Conservation (phyloP, 1,284 basidiomycete species). For the Trametes polyzona region DNA sequence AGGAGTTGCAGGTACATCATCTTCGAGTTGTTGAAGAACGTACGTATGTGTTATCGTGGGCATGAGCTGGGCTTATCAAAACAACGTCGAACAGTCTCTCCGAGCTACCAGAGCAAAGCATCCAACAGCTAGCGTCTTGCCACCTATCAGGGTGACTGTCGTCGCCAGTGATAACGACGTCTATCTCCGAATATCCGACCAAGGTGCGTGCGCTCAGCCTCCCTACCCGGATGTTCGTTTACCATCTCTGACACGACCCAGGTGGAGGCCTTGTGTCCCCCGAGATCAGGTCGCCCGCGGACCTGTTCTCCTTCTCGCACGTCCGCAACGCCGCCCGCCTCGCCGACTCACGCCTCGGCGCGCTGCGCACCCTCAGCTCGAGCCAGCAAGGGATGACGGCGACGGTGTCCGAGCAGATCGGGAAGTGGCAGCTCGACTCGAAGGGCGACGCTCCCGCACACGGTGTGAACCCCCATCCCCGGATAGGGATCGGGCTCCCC, state of each 20-base stretch:
- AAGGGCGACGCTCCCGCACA: slow-evolving; percentile 44
- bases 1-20: slow-evolving; percentile 76
- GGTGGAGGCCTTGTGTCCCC: slow-evolving; percentile 69
- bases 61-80: background rate
- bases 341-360: slow-evolving; percentile 69
- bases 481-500: slow-evolving; percentile 80
- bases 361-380: slow-evolving; percentile 65
- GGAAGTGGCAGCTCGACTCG: slow-evolving; percentile 46
- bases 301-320: slow-evolving; percentile 85
- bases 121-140: slow-evolving; percentile 43
- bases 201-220: slow-evolving; percentile 52
- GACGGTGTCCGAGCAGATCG: slow-evolving; percentile 77
- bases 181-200: slow-evolving; percentile 82
- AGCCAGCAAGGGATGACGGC: slow-evolving; percentile 68
- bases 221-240: background rate
- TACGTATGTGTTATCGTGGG: slow-evolving; percentile 38
- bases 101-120: slow-evolving; percentile 62
- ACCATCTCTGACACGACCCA: slow-evolving; percentile 34
- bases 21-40: slow-evolving; percentile 89
- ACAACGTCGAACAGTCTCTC: slow-evolving; percentile 55
- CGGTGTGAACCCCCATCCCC: slow-evolving; percentile 56
- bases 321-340: slow-evolving; percentile 72
- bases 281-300: slow-evolving; percentile 62
- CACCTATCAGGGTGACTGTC: slow-evolving; percentile 74
- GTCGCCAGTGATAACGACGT: slow-evolving; percentile 74